Evolutionary conservation across 306 rosid species (phyloP).

Genomic region (Quercus berberidifolia): DNA sequence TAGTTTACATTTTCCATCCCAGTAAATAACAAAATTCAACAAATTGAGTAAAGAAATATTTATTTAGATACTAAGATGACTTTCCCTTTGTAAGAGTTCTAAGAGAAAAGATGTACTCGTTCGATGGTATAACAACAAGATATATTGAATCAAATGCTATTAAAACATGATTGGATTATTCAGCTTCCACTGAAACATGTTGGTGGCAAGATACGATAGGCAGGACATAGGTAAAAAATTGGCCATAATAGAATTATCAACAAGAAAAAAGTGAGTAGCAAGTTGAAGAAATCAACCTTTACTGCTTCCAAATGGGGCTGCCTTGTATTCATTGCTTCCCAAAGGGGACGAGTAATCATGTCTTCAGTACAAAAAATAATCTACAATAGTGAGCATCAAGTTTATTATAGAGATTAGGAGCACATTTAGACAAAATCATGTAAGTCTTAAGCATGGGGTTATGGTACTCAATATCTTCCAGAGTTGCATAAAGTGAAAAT

Average conservation of each 20-base stretch:
- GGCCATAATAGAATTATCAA: neutral
- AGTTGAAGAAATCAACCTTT: conserved; percentile 45
- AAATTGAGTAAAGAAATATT: neutral
- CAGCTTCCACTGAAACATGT: neutral
- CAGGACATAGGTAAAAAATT: neutral
- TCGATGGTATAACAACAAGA: neutral
- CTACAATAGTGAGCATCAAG: conserved; percentile 32
- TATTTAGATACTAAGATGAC: neutral
- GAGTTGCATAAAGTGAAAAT: neutral
- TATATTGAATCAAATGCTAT: neutral
- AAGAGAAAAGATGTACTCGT: neutral
- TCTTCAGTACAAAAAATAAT: conserved; percentile 73
- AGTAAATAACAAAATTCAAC: neutral
- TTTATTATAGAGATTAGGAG: neutral
- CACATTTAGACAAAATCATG: neutral
- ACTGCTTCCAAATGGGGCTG: conserved; percentile 54
- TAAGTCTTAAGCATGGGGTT: neutral
- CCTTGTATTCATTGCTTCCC: conserved; percentile 77
- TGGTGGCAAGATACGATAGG: conserved; percentile 1
- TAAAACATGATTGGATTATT: neutral
- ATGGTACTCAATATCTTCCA: neutral
- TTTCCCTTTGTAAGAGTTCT: neutral
- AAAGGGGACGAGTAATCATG: conserved; percentile 68
- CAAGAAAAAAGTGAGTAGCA: conserved; percentile 6
- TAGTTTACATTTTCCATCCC: neutral